phyloP scores from a whole-genome alignment of 2,329 filamentous ascomycete genomes.

The Capronia epimyces region DNA sequence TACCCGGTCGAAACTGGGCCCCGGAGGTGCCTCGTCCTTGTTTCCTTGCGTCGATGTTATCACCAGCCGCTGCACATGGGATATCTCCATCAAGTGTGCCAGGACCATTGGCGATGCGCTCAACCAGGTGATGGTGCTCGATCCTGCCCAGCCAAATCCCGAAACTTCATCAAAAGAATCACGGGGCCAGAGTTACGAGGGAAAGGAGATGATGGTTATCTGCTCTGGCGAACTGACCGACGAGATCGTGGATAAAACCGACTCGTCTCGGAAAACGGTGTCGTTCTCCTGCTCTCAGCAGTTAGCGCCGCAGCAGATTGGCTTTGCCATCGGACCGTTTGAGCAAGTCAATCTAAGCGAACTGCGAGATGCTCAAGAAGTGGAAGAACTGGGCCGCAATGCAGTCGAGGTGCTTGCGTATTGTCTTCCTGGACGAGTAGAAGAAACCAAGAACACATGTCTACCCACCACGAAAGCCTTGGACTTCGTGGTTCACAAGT shows the following conservation, averaged over 20 bases:
- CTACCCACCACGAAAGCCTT: conserved; percentile 76
- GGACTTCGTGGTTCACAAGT: conserved; percentile 85
- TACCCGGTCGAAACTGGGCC: conserved; percentile 71
- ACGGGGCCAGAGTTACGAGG: conserved; percentile 20
- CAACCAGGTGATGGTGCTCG: conserved; percentile 18
- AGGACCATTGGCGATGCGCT: conserved; percentile 75
- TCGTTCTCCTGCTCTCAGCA: conserved; percentile 72
- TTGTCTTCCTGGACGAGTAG: conserved; percentile 74
- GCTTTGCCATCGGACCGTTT: conserved; percentile 90
- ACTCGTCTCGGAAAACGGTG: conserved; percentile 79
- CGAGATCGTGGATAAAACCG: conserved; percentile 69
- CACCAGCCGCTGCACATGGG: conserved; percentile 76
- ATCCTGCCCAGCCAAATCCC: conserved; percentile 1
- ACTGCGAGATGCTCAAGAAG: conserved; percentile 83
- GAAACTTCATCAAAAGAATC: conserved; percentile 10
- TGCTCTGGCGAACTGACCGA: conserved; percentile 86
- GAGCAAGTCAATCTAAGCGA: conserved; percentile 86
- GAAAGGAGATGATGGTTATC: conserved; percentile 72
- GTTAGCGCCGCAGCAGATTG: conserved; percentile 80
- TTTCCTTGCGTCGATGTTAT: conserved; percentile 92
- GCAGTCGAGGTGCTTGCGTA: conserved; percentile 87
- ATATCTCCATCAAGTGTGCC: conserved; percentile 78
- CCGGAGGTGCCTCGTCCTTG: conserved; percentile 74
- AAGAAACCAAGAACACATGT: conserved; percentile 82
- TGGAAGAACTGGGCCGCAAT: conserved; percentile 82